Evolutionary conservation across 1,284 basidiomycete genomes (phyloP), one percentile per base, ranked within the genome.

Genomic region (Ustilago hordei): DNA sequence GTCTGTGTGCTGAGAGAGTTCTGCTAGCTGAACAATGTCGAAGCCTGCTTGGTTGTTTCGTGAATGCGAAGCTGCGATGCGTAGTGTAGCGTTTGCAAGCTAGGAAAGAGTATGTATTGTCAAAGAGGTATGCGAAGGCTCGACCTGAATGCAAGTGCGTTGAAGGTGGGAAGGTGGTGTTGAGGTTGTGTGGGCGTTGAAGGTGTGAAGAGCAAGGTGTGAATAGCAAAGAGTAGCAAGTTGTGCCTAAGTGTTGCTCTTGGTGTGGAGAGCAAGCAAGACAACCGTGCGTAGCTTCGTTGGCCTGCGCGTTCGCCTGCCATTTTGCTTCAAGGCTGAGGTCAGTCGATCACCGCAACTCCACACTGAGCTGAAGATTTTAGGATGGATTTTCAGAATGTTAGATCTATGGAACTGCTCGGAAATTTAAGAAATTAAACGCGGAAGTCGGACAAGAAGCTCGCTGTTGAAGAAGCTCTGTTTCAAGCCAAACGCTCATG

Each of bases 321-420:
- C 23, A 15, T 31, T 19, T 45, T 45, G 23, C n/a, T 19, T 19
- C 39, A 17, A 45, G 43, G 43, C 43, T 45, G 48, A 50, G n/a
- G n/a, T n/a, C n/a, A 50, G 48, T 50, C 48, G 48, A 50, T 50
- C 48, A 50, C 48, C 48, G 48, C 48, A 9, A 50, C 23, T 31
- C 48, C 31, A 32, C 48, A 13, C 28, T 4, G 1, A 4, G 31
- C n/a, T 12, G 31, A 3, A 0, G 6, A 31, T 3, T 31, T 50
- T 1, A 31, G 48, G 23, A 12, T 12, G 13, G 8, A 32, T 32
- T 31, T 50, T 19, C 45, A 23, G 8, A 23, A 31, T 50, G 48
- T 50, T 1, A 50, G 43, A 45, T 45, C 43, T 19, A 19, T 8
- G 13, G 3, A 45, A 8, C 11, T 19, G 11, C 8, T 45, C 11